Conservation (phyloP, 176 grass and related monocot species). For the Juncus inflexus region DNA sequence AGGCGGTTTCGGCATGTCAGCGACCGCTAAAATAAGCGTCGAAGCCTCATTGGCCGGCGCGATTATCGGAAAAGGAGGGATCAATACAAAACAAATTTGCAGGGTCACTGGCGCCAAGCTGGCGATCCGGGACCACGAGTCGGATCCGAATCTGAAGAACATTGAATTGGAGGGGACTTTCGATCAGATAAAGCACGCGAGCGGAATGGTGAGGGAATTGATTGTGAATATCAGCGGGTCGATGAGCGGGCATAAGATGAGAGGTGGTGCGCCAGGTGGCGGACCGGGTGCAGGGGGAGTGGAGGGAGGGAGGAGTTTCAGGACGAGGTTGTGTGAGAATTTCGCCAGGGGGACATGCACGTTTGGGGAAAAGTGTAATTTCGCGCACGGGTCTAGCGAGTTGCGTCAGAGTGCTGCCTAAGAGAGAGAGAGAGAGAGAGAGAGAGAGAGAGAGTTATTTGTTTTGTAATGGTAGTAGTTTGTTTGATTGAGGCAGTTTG, state of each 20-base stretch:
- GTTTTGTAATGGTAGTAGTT: slow-evolving; percentile 9
- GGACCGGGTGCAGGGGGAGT: slow-evolving; percentile 17
- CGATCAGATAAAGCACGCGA: slow-evolving; percentile 86
- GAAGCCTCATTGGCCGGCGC: slow-evolving; percentile 60
- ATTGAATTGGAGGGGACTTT: slow-evolving; percentile 85
- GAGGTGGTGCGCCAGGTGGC: slow-evolving; percentile 3
- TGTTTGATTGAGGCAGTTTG: slow-evolving; percentile 20
- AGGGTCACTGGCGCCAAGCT: slow-evolving; percentile 56
- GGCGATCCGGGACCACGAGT: slow-evolving; percentile 65
- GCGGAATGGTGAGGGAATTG: slow-evolving; percentile 60
- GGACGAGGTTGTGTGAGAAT: slow-evolving; percentile 80
- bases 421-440: slow-evolving; percentile 15
- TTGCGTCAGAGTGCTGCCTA: slow-evolving; percentile 37
- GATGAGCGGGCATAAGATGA: slow-evolving; percentile 4
- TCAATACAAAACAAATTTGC: slow-evolving; percentile 80
- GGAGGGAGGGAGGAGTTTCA: slow-evolving; percentile 51
- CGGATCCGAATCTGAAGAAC: slow-evolving; percentile 64
- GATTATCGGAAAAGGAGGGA: slow-evolving; percentile 70
- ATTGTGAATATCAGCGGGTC: slow-evolving; percentile 50
- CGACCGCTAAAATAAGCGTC: slow-evolving; percentile 79
- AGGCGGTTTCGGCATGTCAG: slow-evolving; percentile 62
- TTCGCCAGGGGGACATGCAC: slow-evolving; percentile 61
- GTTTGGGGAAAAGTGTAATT: slow-evolving; percentile 70
- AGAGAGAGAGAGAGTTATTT: slow-evolving; percentile 19
- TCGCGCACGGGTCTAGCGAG: slow-evolving; percentile 64